Evolutionary conservation across 2,329 filamentous ascomycete genomes (phyloP), one percentile per base, ranked within the genome.

Genomic region (Aspergillus versicolor): DNA sequence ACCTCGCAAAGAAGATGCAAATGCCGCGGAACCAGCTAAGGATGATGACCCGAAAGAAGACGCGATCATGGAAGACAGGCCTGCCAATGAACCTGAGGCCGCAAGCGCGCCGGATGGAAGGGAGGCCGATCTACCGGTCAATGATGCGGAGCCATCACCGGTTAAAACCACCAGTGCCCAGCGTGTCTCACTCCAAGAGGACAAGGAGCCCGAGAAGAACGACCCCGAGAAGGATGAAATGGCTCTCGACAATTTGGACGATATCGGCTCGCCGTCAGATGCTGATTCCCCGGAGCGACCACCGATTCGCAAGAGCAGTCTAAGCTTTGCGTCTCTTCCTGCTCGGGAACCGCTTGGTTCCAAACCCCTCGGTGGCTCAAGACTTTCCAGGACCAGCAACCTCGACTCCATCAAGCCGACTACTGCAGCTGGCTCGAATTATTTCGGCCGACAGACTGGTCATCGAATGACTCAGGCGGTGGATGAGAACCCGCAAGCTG

Each of bases 321-420:
- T 99, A 59, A 96, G 90, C 58, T 97, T 99, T 76, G 91, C 94
- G 38, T 91, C 94, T 17, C 81, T 99, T 12, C 94, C 94, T 30
- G 92, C 93, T 3, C 85, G 94, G 60, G 93, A 97, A 68, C 93
- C 93, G 37, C 79, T 97, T 52, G 86, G 84, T 15, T 95, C 95
- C 72, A 93, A 92, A 76, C 95, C 89, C 71, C 85, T 92, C 67
- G 92, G 88, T 15, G 73, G 82, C 44, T 82, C 83, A 19, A 82
- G 90, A 49, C 77, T 84, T 51, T 92, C 91, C 21, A 82, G 90
- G 59, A 90, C 86, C 6, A 96, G 91, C 67, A 88, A 96, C 63
- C 72, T 92, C 37, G 90, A 96, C 52, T 82, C 84, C 57, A 67
- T 71, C 34, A 82, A 78, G 64, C 63, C 70, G 30, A 70, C 60